Evolutionary conservation across 768 basidiomycete genomes (phyloP), one percentile per base, ranked within the genome.

Genomic region (Lactarius hengduanensis): DNA sequence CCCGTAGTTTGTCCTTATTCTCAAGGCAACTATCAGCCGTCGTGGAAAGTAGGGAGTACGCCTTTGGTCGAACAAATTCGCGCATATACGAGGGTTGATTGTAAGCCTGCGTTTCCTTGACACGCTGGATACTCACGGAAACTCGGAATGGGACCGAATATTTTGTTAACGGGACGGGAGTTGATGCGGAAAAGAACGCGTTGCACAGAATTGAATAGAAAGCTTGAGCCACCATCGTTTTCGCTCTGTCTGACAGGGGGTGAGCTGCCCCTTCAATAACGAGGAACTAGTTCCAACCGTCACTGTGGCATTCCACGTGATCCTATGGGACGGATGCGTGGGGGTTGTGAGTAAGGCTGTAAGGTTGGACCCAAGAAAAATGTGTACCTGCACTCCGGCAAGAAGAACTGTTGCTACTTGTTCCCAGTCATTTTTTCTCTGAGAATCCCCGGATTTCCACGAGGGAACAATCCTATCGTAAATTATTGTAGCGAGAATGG

Each of bases 1-100:
- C 66, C 26, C 69, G 57, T 32, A 69, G 66, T 41, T 68, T 69
- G 26, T 59, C 59, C 43, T 69, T 67, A 61, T 69, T 69, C 43
- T 62, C 65, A 57, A 28, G 26, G 36, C 68, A 69, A 13, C 40
- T 57, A 54, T 69, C 65, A 18, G 68, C 65, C 20, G 68, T 69
- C 65, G 61, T 58, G 30, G 68, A 58, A 34, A 69, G 68, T 34
- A 69, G 43, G 40, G 65, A 55, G 54, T 69, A 69, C 34, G 26
- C 68, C 68, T 66, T 56, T 6, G 1, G 26, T 56, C n/a, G 20
- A 41, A 59, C 7, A 36, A 56, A 36, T 43, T 58, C 34, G 47
- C 13, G 50, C 13, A 53, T 53, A 26, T 53, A 53, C 22, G 32
- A 59, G 47, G 26, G 16, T 54, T 36, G 55, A 30, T 20, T 18